Percentiles rank a stretch among this genome's conserved stretches.
Conservation (phyloP, 2,329 filamentous ascomycete genomes). For the Penicillium sp. region DNA sequence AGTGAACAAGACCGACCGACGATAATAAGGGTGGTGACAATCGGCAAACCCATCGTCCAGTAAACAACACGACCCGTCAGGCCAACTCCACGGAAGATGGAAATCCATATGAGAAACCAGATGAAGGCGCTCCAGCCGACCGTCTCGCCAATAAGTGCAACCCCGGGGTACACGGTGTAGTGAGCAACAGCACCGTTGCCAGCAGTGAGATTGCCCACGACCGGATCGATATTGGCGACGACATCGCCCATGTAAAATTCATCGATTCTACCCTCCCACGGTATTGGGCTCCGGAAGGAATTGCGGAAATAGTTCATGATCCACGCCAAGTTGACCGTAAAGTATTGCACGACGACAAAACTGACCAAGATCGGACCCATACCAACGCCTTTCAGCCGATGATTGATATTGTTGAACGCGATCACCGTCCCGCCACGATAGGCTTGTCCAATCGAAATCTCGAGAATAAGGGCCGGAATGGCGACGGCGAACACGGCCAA, state of each 20-base stretch:
- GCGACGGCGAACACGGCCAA: slow-evolving; percentile 56
- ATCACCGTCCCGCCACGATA: slow-evolving; percentile 57
- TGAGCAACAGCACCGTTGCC: slow-evolving; percentile 40
- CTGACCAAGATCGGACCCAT: slow-evolving; percentile 53
- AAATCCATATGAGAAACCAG: slow-evolving; percentile 60
- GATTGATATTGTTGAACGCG: slow-evolving; percentile 54
- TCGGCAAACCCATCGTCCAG: slow-evolving; percentile 61
- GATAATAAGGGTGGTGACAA: slow-evolving; percentile 56
- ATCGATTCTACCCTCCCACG: slow-evolving; percentile 52
- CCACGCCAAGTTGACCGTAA: slow-evolving; percentile 57
- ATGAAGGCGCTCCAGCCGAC: slow-evolving; percentile 58
- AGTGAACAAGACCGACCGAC: slow-evolving; percentile 55
- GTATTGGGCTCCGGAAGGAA: slow-evolving; percentile 55
- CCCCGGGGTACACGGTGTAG: slow-evolving; percentile 50
- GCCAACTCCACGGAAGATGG: slow-evolving; percentile 58
- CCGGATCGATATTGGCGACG: slow-evolving; percentile 48
- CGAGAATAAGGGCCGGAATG: slow-evolving; percentile 55
- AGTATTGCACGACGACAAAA: slow-evolving; percentile 57
- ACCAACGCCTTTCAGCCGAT: slow-evolving; percentile 54
- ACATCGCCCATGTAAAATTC: slow-evolving; percentile 55
- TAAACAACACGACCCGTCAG: slow-evolving; percentile 59
- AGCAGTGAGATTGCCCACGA: slow-evolving; percentile 38
- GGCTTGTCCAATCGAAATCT: slow-evolving; percentile 53
- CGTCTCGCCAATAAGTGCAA: slow-evolving; percentile 53
- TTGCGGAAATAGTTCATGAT: slow-evolving; percentile 59